A percentile compares a stretch with the other conserved stretches of the same genome.
phyloP scores from a whole-genome alignment of 805 yeast species.

The Kregervanrija delftensis region DNA sequence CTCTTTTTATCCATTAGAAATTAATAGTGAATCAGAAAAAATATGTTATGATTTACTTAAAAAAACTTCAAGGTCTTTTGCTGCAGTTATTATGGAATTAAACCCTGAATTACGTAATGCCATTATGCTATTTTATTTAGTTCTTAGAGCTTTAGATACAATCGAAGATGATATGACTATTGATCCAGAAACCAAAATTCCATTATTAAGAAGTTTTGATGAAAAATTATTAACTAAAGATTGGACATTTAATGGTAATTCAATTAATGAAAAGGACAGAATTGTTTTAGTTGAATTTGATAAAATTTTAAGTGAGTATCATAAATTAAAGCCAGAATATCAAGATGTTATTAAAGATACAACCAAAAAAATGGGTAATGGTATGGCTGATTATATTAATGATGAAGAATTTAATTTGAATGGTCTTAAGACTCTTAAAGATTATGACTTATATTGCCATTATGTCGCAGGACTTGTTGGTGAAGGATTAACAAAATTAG shows the following conservation, averaged over 20 bases:
- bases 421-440: slow-evolving; percentile 73
- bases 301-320: slow-evolving; percentile 60
- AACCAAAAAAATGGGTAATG: slow-evolving; percentile 86
- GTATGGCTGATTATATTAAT: slow-evolving; percentile 90
- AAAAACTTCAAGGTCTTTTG: slow-evolving; percentile 82
- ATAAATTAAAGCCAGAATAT: slow-evolving; percentile 64
- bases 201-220: slow-evolving; percentile 64
- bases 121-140: slow-evolving; percentile 76
- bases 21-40: slow-evolving; percentile 35
- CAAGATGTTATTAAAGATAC: slow-evolving; percentile 74
- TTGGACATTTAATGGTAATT: slow-evolving; percentile 78
- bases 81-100: slow-evolving; percentile 86
- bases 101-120: slow-evolving; percentile 84
- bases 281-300: slow-evolving; percentile 77
- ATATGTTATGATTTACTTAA: slow-evolving; percentile 64
- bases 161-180: slow-evolving; percentile 94
- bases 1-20: slow-evolving; percentile 43
- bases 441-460: slow-evolving; percentile 88
- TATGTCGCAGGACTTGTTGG: slow-evolving; percentile 98
- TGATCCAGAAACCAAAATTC: slow-evolving; percentile 62
- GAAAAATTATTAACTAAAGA: slow-evolving; percentile 53
- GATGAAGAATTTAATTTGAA: slow-evolving; percentile 70
- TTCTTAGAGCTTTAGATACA: slow-evolving; percentile 88
- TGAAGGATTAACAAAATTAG: slow-evolving; percentile 83
- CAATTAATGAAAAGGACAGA: slow-evolving; percentile 75